Percentiles rank a stretch among this genome's conserved stretches.
These are phyloP conservation scores for Populus ilicifolia DNA, from an alignment of 345 rosid species.

Conservation along the genomic window DNA sequence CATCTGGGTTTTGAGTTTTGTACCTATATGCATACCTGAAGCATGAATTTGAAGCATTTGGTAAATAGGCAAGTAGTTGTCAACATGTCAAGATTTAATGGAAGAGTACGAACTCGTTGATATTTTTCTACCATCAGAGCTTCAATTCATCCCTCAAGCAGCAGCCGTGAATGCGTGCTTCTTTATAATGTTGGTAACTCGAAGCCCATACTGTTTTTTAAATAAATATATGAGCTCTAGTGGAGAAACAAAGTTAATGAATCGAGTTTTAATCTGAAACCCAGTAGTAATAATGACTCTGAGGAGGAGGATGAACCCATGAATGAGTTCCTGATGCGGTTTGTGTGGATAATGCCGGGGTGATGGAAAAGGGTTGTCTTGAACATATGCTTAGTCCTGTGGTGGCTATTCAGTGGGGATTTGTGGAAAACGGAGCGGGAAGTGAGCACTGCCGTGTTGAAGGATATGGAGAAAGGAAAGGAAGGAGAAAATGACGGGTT, in stretches of 20 bases:
- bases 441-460: slow-evolving; percentile 70
- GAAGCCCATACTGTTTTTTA: background rate
- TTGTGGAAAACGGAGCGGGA: slow-evolving; percentile 81
- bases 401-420: slow-evolving; percentile 50
- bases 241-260: background rate
- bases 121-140: slow-evolving; percentile 10
- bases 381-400: slow-evolving; percentile 35
- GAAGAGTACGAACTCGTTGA: slow-evolving; percentile 3
- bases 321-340: slow-evolving; percentile 76
- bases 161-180: background rate
- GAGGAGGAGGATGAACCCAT: slow-evolving; percentile 52
- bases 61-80: slow-evolving; percentile 11
- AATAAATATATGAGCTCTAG: slow-evolving; percentile 10
- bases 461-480: slow-evolving; percentile 80
- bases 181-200: background rate
- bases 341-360: slow-evolving; percentile 76
- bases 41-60: slow-evolving; percentile 18
- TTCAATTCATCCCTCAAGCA: background rate
- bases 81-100: slow-evolving; percentile 7
- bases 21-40: background rate
- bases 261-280: slow-evolving; percentile 6
- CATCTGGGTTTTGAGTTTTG: background rate
- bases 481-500: slow-evolving; percentile 77
- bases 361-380: slow-evolving; percentile 62
- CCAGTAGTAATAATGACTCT: slow-evolving; percentile 23